Base-by-base conservation (phyloP, 805 yeast genomes). In the Diddensiella caesifluorescens region DNA sequence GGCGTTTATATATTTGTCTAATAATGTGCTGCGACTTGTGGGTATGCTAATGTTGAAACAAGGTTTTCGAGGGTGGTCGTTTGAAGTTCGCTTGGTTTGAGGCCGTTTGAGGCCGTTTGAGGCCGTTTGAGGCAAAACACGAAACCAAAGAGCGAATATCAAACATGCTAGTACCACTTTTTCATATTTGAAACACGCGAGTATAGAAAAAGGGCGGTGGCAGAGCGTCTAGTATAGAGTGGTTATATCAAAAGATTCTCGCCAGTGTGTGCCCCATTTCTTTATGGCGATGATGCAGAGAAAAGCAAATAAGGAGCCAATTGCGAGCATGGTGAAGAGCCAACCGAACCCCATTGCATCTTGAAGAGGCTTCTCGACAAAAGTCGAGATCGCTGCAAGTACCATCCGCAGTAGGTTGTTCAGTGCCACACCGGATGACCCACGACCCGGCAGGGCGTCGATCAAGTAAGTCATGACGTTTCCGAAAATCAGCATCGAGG, bases 341-440 rank as follows among this genome's bases (percentile, higher is more conserved):
- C 83, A 77, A 0, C 95, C 95, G 2, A 74, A 65, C 0, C 87
- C 86, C 56, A 86, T 67, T 0, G 84, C 87, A 3, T 57, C 53
- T 13, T 80, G 64, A 54, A 83, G 65, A 0, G 95, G 94, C 31
- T 80, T 87, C 1, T 83, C 75, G 5, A 80, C 69, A 57, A 86
- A 87, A 1, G 88, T 77, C 7, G 86, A 89, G 1, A 71, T 68
- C 0, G 94, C 85, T 1, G 95, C 95, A 45, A 83, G 64, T 1
- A 77, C 64, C 69, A 79, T 83, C 52, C 95, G 70, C 15, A 81
- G 68, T 42, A 86, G 70, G 56, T 86, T 87, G 54, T 83, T 86
- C 38, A 87, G 60, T 0, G 95, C 95, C 37, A 86, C 84, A 0
- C 94, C 95, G 0, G 95, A 83, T 10, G 95, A 89, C 31, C 95